phyloP scores from a whole-genome alignment of 2,329 filamentous ascomycete genomes.

The Colletotrichum sp. region DNA sequence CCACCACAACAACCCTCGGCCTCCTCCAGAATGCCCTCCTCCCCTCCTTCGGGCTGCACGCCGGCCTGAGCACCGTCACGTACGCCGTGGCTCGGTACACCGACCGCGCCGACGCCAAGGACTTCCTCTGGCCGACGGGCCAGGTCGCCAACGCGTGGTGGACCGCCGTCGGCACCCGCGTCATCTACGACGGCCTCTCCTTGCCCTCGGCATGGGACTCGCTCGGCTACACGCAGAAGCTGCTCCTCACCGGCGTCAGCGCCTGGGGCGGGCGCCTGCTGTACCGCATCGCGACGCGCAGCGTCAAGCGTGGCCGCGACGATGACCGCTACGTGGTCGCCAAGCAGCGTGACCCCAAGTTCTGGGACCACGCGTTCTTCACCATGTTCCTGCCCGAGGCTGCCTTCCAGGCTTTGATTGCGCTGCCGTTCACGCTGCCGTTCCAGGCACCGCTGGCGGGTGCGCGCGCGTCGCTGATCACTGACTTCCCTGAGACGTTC shows the following conservation, averaged over 20 bases:
- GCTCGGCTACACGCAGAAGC: constrained; percentile 58
- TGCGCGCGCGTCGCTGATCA: constrained; percentile 7
- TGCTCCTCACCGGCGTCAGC: constrained; percentile 61
- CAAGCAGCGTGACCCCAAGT: constrained; percentile 51
- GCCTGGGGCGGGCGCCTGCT: constrained; percentile 63
- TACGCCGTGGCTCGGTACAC: constrained; percentile 58
- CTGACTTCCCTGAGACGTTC: constrained; percentile 24
- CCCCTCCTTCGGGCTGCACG: constrained; percentile 59
- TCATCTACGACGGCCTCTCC: constrained; percentile 49
- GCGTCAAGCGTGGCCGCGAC: constrained; percentile 55
- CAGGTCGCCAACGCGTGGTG: constrained; percentile 66
- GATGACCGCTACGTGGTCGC: constrained; percentile 58
- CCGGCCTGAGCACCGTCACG: constrained; percentile 54
- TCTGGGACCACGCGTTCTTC: constrained; percentile 63
- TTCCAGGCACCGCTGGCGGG: constrained; percentile 46
- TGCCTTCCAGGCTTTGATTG: constrained; percentile 60
- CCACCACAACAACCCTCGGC: constrained; percentile 40
- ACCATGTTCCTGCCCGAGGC: constrained; percentile 63
- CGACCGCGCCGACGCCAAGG: constrained; percentile 63
- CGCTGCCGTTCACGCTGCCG: constrained; percentile 60
- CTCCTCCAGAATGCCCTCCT: constrained; percentile 58
- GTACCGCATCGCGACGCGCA: constrained; percentile 56
- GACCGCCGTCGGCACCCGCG: constrained; percentile 59
- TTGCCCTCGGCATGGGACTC: constrained; percentile 49
- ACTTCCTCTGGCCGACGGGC: constrained; percentile 62